These are phyloP conservation scores for Salmacisia buchloeana DNA, from an alignment of 1,284 basidiomycete species.

Conservation along the genomic window DNA sequence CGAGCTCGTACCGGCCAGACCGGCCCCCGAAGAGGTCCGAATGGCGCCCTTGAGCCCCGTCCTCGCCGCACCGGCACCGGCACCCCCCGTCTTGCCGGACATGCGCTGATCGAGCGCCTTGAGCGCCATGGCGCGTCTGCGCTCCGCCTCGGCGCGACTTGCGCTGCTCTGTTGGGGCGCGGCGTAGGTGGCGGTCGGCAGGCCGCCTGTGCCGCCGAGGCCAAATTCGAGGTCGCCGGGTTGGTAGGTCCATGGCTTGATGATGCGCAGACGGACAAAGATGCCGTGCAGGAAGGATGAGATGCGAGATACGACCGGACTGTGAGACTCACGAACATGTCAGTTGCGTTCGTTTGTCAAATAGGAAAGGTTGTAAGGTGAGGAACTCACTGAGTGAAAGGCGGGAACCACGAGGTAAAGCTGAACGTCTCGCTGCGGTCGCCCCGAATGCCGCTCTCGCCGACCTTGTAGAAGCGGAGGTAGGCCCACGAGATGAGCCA, in stretches of 20 bases:
- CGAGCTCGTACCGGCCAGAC: neutral
- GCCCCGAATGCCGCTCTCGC: conserved; percentile 61
- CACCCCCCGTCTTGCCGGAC: conserved; percentile 53
- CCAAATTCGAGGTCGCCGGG: conserved; percentile 66
- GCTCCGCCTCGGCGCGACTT: conserved; percentile 32
- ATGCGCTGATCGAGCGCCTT: conserved; percentile 91
- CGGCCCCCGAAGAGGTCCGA: conserved; percentile 1
- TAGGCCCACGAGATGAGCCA: conserved; percentile 95
- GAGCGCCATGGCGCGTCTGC: conserved; percentile 75
- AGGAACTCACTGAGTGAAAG: conserved; percentile 59
- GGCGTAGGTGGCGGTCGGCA: neutral
- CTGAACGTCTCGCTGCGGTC: conserved; percentile 94
- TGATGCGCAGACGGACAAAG: conserved; percentile 61
- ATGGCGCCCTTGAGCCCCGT: neutral
- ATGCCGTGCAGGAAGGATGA: conserved; percentile 59
- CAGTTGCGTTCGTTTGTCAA: neutral
- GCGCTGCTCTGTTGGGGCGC: neutral
- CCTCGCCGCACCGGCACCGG: neutral
- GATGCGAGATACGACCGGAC: conserved; percentile 66
- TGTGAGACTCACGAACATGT: conserved; percentile 20
- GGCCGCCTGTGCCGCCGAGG: conserved; percentile 54
- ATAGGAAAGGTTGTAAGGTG: neutral
- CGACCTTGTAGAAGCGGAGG: conserved; percentile 89
- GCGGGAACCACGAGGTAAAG: conserved; percentile 94
- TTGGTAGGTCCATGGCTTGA: conserved; percentile 70